These are phyloP conservation scores for Scedosporium minutisporum DNA, from an alignment of 2,329 filamentous ascomycete genomes.

Conservation along the genomic window DNA sequence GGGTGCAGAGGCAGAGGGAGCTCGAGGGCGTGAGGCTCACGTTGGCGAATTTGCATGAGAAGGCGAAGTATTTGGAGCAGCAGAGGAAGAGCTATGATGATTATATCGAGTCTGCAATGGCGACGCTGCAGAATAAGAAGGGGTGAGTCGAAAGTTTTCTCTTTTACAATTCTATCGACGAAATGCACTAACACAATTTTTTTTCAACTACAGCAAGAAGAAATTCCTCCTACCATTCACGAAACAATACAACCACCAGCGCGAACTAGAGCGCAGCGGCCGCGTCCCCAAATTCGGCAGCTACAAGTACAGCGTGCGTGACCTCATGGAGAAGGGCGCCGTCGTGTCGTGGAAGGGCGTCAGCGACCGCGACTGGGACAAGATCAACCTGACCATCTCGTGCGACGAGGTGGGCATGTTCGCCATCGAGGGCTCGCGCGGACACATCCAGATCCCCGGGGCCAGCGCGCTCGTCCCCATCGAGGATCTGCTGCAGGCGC, in stretches of 20 bases:
- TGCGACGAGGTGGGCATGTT: conserved; percentile 93
- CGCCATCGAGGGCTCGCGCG: conserved; percentile 79
- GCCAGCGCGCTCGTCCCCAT: conserved; percentile 81
- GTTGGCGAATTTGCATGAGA: conserved; percentile 65
- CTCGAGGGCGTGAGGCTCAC: conserved; percentile 74
- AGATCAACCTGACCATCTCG: conserved; percentile 87
- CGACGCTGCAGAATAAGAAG: conserved; percentile 93
- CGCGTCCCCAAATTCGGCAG: conserved; percentile 95
- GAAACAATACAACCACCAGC: conserved; percentile 97
- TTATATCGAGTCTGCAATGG: conserved; percentile 98
- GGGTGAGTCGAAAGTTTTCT: conserved; percentile 47
- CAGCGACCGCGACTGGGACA: conserved; percentile 73
- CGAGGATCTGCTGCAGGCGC: conserved; percentile 88
- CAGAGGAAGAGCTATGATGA: conserved; percentile 98
- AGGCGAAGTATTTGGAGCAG: conserved; percentile 85
- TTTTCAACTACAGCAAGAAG: conserved; percentile 51
- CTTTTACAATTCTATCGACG: background rate
- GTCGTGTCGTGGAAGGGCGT: conserved; percentile 86
- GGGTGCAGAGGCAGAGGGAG: conserved; percentile 85
- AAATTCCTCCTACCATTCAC: conserved; percentile 93
- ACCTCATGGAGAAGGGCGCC: conserved; percentile 86
- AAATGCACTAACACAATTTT: background rate
- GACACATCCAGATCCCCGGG: conserved; percentile 91
- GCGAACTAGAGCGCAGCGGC: conserved; percentile 83
- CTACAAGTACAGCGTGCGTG: conserved; percentile 90